These are phyloP conservation scores for Ceratocystis ficicola DNA, from an alignment of 2,329 filamentous ascomycete species.

Conservation along the genomic window DNA sequence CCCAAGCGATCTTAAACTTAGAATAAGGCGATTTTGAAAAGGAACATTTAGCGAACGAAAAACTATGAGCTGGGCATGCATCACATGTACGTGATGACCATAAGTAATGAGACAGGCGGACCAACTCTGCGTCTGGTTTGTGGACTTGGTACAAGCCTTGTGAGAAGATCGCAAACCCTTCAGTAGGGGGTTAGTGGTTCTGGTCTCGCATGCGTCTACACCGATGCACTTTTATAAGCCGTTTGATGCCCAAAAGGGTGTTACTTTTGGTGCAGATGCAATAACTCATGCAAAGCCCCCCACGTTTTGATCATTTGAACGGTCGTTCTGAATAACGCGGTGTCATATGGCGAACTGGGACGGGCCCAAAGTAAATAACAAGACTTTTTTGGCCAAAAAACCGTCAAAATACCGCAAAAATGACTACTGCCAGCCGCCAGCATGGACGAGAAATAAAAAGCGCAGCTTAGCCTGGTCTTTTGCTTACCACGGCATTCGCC, in stretches of 20 bases:
- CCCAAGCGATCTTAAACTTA: neutral
- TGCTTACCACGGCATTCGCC: neutral
- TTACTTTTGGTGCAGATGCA: conserved; percentile 17
- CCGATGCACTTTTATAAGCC: neutral
- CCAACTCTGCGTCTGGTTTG: neutral
- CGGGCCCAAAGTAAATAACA: neutral
- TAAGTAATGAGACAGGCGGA: conserved; percentile 15
- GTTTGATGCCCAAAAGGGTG: conserved; percentile 16
- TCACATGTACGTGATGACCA: conserved; percentile 11
- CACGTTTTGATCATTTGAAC: conserved; percentile 11
- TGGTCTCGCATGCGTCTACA: neutral
- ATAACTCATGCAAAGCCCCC: conserved; percentile 18
- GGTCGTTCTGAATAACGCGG: neutral
- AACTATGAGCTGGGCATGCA: conserved; percentile 21
- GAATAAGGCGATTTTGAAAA: conserved; percentile 1
- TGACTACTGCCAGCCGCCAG: neutral
- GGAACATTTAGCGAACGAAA: neutral
- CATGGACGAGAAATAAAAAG: neutral
- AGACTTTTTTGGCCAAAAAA: neutral
- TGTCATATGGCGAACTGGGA: neutral
- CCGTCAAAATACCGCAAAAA: neutral
- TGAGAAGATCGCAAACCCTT: neutral
- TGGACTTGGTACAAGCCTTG: neutral
- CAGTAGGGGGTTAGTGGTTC: neutral
- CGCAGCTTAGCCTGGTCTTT: neutral